phyloP scores from a whole-genome alignment of 352 stramenopile genomes.

The Lagenidium sp. region DNA sequence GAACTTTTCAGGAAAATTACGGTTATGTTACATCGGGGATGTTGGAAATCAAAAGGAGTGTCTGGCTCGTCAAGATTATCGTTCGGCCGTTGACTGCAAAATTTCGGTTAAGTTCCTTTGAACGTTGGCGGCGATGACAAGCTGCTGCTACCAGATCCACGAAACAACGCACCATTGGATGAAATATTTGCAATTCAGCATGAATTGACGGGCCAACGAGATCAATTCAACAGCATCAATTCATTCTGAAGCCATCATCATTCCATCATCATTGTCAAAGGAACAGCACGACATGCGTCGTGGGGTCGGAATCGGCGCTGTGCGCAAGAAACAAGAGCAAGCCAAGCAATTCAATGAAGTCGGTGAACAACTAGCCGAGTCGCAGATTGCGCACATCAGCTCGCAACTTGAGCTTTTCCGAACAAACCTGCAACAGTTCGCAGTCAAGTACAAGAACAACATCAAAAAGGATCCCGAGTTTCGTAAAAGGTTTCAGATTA shows the following conservation, averaged over 20 bases:
- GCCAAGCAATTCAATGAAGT: constrained; percentile 79
- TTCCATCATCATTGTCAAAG: constrained; percentile 1
- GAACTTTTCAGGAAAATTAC: too few species aligned
- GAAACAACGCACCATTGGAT: constrained; percentile 45
- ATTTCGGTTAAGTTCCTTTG: too few species aligned
- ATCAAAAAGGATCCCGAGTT: constrained; percentile 95
- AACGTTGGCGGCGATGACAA: too few species aligned
- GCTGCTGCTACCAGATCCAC: too few species aligned
- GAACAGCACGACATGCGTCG: constrained; percentile 37
- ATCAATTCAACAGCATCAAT: too few species aligned
- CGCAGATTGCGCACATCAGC: constrained; percentile 71
- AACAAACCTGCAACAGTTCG: constrained; percentile 89
- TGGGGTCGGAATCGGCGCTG: constrained; percentile 72
- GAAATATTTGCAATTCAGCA: too few species aligned
- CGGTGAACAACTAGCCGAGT: constrained; percentile 74
- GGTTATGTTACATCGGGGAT: too few species aligned
- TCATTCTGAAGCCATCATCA: background rate
- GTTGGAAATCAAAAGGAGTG: too few species aligned
- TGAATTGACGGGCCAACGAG: too few species aligned
- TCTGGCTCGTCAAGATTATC: too few species aligned
- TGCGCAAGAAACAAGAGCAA: constrained; percentile 87
- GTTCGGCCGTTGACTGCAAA: too few species aligned
- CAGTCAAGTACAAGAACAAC: constrained; percentile 91
- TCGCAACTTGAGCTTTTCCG: constrained; percentile 87
- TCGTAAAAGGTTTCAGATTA: constrained; percentile 91